Evolutionary conservation across 176 grass and related monocot species (phyloP).

Genomic region (Puccinellia tenuiflora): DNA sequence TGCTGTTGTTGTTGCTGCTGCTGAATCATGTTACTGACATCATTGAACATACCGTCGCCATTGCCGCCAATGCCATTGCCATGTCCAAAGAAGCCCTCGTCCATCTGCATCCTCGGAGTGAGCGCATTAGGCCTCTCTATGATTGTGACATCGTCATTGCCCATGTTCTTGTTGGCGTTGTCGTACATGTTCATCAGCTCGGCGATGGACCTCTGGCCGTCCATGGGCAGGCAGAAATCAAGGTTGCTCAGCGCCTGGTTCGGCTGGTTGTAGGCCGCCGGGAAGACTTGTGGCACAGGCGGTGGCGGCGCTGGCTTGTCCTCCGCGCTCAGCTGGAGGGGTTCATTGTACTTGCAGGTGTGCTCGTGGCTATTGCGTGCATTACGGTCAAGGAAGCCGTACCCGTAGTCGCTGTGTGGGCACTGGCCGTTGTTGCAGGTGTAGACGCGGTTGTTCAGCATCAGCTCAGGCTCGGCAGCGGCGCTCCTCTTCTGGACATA

Average conservation of each 20-base stretch:
- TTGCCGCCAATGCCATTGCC: conserved; percentile 24
- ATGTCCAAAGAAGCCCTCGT: conserved; percentile 58
- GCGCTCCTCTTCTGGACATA: conserved; percentile 73
- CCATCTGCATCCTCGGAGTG: conserved; percentile 44
- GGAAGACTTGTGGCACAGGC: conserved; percentile 35
- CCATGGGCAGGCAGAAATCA: conserved; percentile 54
- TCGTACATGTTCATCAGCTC: conserved; percentile 91
- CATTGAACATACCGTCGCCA: conserved; percentile 34
- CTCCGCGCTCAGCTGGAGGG: conserved; percentile 32
- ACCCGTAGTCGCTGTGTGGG: conserved; percentile 46
- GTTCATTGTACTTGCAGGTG: conserved; percentile 60
- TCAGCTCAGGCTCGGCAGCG: conserved; percentile 36
- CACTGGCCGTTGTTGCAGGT: conserved; percentile 78
- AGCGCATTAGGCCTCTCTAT: conserved; percentile 37
- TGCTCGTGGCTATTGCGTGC: conserved; percentile 66
- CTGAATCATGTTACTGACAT: conserved; percentile 53
- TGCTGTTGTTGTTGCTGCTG: conserved; percentile 40
- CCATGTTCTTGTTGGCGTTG: conserved; percentile 39
- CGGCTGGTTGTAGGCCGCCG: conserved; percentile 30
- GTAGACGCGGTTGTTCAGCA: conserved; percentile 54
- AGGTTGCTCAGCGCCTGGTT: conserved; percentile 38
- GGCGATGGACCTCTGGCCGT: conserved; percentile 59
- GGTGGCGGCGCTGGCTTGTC: conserved; percentile 41
- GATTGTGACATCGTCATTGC: conserved; percentile 37
- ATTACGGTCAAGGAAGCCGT: conserved; percentile 75